phyloP scores from a whole-genome alignment of 2,329 filamentous ascomycete genomes.

The Epichloe baconii region DNA sequence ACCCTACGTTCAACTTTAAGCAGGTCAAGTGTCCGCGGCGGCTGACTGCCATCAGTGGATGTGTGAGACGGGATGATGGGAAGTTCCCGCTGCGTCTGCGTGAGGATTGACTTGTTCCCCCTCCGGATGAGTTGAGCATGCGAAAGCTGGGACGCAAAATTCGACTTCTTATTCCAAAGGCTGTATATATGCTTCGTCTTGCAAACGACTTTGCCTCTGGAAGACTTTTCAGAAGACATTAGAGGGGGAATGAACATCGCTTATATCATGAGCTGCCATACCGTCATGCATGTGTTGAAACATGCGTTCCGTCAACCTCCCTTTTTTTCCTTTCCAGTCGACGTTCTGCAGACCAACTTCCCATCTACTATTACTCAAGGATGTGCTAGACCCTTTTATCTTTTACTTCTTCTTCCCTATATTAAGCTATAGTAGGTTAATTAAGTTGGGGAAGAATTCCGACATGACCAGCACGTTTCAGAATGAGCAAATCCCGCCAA shows the following conservation, averaged over 20 bases:
- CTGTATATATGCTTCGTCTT: neutral
- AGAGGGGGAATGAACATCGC: neutral
- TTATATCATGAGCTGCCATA: neutral
- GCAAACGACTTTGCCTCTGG: neutral
- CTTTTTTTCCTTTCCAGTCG: neutral
- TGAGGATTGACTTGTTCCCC: neutral
- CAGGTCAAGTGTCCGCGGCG: slow-evolving; percentile 42
- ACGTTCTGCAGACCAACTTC: neutral
- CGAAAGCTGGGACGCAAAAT: no score
- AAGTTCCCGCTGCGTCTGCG: slow-evolving; percentile 11
- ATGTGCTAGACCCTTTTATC: no score
- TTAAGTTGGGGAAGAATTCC: neutral
- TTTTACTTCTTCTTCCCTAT: no score
- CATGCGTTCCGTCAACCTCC: neutral
- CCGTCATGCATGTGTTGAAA: neutral
- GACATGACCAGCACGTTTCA: slow-evolving; percentile 12
- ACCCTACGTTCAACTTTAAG: slow-evolving; percentile 40
- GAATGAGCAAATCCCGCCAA: slow-evolving; percentile 49
- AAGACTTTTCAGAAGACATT: no score
- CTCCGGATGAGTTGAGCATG: no score
- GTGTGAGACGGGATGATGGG: slow-evolving; percentile 19
- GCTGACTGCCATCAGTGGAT: slow-evolving; percentile 28
- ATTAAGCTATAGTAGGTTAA: no score
- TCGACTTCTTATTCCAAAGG: no score
- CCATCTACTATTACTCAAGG: neutral